A percentile compares a stretch with the other conserved stretches of the same genome.
These are phyloP conservation scores for Meyerozyma carpophila DNA, from an alignment of 1,139 yeast species.

Conservation along the genomic window DNA sequence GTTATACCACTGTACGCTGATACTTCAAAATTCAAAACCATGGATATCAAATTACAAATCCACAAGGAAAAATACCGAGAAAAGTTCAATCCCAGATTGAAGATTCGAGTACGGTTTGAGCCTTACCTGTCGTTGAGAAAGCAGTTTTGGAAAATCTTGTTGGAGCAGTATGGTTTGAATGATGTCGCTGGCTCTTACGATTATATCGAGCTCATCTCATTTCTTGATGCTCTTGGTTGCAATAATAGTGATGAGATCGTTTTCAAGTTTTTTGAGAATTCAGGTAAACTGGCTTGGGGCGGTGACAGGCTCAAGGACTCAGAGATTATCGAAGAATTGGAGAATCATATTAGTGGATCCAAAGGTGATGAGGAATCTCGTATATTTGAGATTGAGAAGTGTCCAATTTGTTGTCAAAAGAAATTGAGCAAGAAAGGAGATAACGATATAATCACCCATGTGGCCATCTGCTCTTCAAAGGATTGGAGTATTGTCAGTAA, in stretches of 20 bases:
- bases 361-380: constrained; percentile 25
- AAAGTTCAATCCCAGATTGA: constrained; percentile 48
- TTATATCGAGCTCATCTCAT: constrained; percentile 49
- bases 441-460: constrained; percentile 72
- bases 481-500: constrained; percentile 71
- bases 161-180: constrained; percentile 48
- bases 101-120: constrained; percentile 59
- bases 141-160: constrained; percentile 64
- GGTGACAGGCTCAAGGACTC: constrained; percentile 51
- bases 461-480: constrained; percentile 79
- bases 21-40: constrained; percentile 38
- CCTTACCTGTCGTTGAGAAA: constrained; percentile 62
- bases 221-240: constrained; percentile 63
- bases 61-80: constrained; percentile 25
- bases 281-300: constrained; percentile 43
- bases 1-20: constrained; percentile 28
- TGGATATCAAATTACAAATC: constrained; percentile 34
- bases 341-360: constrained; percentile 21
- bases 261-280: constrained; percentile 36
- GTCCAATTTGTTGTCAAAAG: constrained; percentile 74
- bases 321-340: constrained; percentile 57
- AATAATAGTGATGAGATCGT: constrained; percentile 45
- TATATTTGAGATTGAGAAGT: constrained; percentile 55
- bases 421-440: constrained; percentile 52
- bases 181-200: constrained; percentile 36